A percentile compares a stretch with the other conserved stretches of the same genome.
Evolutionary conservation across 2,329 filamentous ascomycete species (phyloP).

Genomic region (Clarireedia hainanense): DNA sequence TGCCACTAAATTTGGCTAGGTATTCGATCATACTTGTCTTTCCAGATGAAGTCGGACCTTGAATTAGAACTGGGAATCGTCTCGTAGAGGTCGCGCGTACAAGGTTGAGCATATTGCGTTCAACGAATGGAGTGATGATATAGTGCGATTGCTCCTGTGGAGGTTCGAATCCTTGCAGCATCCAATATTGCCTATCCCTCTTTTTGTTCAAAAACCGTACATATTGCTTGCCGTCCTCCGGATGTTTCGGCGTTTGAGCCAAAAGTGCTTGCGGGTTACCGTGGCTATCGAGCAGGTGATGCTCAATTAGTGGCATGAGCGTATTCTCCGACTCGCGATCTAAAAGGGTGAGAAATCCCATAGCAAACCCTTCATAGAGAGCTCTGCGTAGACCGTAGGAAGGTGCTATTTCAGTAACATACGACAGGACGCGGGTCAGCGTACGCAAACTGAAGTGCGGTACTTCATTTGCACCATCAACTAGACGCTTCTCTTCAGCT

Average conservation of each 20-base stretch:
- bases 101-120: slow-evolving; percentile 88
- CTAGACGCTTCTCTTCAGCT: slow-evolving; percentile 73
- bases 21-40: slow-evolving; percentile 99
- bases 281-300: slow-evolving; percentile 67
- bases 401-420: slow-evolving; percentile 76
- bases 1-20: slow-evolving; percentile 90
- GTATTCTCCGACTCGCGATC: slow-evolving; percentile 73
- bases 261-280: slow-evolving; percentile 65
- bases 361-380: slow-evolving; percentile 90
- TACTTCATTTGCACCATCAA: slow-evolving; percentile 91
- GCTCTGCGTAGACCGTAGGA: slow-evolving; percentile 80
- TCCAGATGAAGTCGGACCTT: slow-evolving; percentile 92
- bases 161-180: slow-evolving; percentile 63
- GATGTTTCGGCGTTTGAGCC: slow-evolving; percentile 68
- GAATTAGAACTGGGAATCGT: slow-evolving; percentile 86
- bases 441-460: slow-evolving; percentile 96
- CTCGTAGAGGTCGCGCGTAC: slow-evolving; percentile 89
- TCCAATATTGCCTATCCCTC: slow-evolving; percentile 73
- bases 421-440: slow-evolving; percentile 80
- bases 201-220: slow-evolving; percentile 66
- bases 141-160: slow-evolving; percentile 76
- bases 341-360: slow-evolving; percentile 92
- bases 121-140: slow-evolving; percentile 92
- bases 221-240: slow-evolving; percentile 68
- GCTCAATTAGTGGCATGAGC: slow-evolving; percentile 70